Conservation (phyloP, 2,329 filamentous ascomycete species). For the Xylogone sp. region DNA sequence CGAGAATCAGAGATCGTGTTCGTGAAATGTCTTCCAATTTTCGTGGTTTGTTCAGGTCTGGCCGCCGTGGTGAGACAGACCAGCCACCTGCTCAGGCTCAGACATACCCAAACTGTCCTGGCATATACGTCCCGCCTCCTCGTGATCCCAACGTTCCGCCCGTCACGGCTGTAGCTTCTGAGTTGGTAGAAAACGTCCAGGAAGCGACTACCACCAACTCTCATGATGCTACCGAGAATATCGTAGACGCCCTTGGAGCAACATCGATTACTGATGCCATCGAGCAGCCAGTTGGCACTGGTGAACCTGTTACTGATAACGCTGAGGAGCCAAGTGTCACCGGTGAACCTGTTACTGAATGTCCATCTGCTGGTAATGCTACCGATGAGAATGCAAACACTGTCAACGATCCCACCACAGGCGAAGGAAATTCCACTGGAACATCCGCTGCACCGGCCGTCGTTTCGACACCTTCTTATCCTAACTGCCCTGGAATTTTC, state of each 20-base stretch:
- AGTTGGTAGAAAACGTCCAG: neutral
- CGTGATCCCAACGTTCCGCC: neutral
- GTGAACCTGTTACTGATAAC: no score
- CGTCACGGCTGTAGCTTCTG: neutral
- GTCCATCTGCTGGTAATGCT: no score
- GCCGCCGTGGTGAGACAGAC: neutral
- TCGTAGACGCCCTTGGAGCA: no score
- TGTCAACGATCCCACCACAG: no score
- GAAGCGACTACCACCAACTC: neutral
- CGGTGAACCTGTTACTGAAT: no score
- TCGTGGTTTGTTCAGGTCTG: neutral
- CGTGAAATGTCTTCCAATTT: neutral
- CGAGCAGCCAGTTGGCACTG: no score
- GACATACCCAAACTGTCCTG: neutral
- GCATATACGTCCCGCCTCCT: neutral
- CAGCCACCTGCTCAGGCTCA: neutral
- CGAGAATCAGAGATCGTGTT: neutral
- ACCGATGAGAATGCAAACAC: no score
- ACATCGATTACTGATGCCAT: no score
- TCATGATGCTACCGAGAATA: no score
- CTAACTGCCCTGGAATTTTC: neutral
- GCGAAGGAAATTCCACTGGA: no score
- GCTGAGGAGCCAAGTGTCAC: no score
- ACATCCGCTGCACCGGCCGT: neutral
- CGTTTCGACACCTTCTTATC: neutral